Evolutionary conservation across 192 early-diverging fungal genomes (phyloP), one percentile per base, ranked within the genome.

Genomic region (Coemansia erecta): DNA sequence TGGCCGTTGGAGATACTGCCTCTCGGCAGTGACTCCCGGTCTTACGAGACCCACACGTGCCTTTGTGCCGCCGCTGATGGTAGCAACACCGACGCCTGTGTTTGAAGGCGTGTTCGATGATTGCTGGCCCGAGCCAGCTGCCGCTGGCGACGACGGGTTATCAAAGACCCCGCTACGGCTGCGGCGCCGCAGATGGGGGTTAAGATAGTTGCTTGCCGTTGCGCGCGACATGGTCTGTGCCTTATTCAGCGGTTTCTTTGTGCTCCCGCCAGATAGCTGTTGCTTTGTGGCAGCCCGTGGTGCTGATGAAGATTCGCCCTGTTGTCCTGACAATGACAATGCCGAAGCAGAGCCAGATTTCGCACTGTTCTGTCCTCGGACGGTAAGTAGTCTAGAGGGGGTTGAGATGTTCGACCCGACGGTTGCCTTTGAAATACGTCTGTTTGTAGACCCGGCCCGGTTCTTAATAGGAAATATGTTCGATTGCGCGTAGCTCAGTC

Each of bases 91-190:
- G 4, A 61, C 35, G 24, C 48, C 58, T 11, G 64, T 35, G 24
- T 52, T 59, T 12, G 49, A 1, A 5, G 35, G 43, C 17, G 39
- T 41, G 13, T 28, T 43, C 31, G 41, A 19, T 24, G 53, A 35
- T 44, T 44, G 54, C 40, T 46, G 23, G 5, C 64, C 55, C 4
- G 51, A 53, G n/a, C 50, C 58, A 9, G 50, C 35, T 6, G 65
- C 44, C 5, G 76, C 19, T 26, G 60, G 58, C 33, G 68, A 14
- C 4, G 56, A 26, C 0, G 55, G 33, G 56, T 21, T 71, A 3
- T 72, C 76, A 66, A 78, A 78, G n/a, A 68, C 63, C 14, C 76
- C 76, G 56, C 70, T 78, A 17, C 63, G 64, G 58, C 76, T 78
- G 60, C 76, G 70, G 14, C 70, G 65, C 31, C 70, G 56, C 39